phyloP scores from a whole-genome alignment of 2,329 filamentous ascomycete genomes.

The Orbilia ellipsospora region DNA sequence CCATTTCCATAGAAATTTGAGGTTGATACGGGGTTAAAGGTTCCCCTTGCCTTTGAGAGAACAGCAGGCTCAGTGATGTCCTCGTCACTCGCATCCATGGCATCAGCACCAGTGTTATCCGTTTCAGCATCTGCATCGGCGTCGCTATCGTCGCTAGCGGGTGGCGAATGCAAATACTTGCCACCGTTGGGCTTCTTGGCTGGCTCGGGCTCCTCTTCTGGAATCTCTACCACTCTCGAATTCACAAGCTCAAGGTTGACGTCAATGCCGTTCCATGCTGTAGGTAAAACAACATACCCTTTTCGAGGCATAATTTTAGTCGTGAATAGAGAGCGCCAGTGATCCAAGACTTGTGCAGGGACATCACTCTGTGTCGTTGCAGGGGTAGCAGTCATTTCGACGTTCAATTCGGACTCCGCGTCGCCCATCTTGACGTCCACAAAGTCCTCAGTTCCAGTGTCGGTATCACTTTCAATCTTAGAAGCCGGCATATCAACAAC shows the following conservation, averaged over 20 bases:
- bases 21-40: conserved; percentile 28
- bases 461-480: conserved; percentile 61
- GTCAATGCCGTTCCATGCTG: conserved; percentile 74
- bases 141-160: conserved; percentile 57
- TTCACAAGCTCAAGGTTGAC: conserved; percentile 56
- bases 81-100: conserved; percentile 63
- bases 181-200: conserved; percentile 33
- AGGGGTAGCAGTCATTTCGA: conserved; percentile 46
- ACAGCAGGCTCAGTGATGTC: conserved; percentile 56
- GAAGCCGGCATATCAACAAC: conserved; percentile 56
- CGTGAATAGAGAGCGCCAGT: conserved; percentile 74
- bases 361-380: conserved; percentile 60
- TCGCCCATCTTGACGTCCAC: conserved; percentile 90
- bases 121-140: conserved; percentile 65
- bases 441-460: conserved; percentile 84
- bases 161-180: conserved; percentile 50
- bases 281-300: conserved; percentile 72
- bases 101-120: conserved; percentile 65
- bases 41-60: conserved; percentile 6
- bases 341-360: conserved; percentile 54
- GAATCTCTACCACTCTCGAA: conserved; percentile 41
- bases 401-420: conserved; percentile 62
- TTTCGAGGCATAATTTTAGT: conserved; percentile 73
- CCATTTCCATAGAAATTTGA: conserved; percentile 48
- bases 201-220: conserved; percentile 23